Percentiles rank a stretch among this genome's conserved stretches.
Conservation (phyloP, 371 early-diverging fungal genomes). For the Syncephalastrum contaminatum region DNA sequence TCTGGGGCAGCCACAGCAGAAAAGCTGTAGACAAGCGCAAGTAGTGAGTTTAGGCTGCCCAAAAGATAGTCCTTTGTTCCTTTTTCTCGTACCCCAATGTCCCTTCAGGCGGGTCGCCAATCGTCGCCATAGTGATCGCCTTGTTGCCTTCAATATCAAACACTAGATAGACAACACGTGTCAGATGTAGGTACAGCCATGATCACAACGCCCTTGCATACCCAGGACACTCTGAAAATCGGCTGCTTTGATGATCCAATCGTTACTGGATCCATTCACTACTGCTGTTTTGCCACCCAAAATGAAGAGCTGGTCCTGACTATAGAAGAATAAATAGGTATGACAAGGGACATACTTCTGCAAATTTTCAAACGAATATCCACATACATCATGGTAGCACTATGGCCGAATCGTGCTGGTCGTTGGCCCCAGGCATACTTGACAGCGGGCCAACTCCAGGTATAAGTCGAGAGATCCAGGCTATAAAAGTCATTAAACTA, state of each 20-base stretch:
- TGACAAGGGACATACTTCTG: too few relatives aligned
- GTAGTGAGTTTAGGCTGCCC: background rate
- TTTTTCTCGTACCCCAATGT: conserved; percentile 18
- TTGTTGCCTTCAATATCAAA: conserved; percentile 31
- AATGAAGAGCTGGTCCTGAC: conserved; percentile 37
- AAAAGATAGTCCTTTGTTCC: background rate
- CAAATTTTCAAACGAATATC: background rate
- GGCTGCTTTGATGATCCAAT: conserved; percentile 16
- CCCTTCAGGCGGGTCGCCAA: conserved; percentile 35
- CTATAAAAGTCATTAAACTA: conserved; percentile 27
- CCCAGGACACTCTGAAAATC: conserved; percentile 42
- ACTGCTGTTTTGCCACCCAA: conserved; percentile 35
- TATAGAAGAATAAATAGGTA: conserved; percentile 2
- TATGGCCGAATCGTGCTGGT: conserved; percentile 32
- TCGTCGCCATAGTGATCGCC: conserved; percentile 38
- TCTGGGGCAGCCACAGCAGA: conserved; percentile 40
- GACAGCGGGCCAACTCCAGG: conserved; percentile 21
- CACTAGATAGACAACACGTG: conserved; percentile 15
- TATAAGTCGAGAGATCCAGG: conserved; percentile 18
- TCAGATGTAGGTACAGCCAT: background rate
- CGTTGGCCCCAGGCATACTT: conserved; percentile 23
- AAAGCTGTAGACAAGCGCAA: conserved; percentile 14
- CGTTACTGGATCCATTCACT: conserved; percentile 12
- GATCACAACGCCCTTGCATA: conserved; percentile 14
- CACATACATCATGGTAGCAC: conserved; percentile 33